Percentiles rank a stretch among this genome's conserved stretches.
Conservation (phyloP, 257 asterid genomes). For the Apocynum venetum region DNA sequence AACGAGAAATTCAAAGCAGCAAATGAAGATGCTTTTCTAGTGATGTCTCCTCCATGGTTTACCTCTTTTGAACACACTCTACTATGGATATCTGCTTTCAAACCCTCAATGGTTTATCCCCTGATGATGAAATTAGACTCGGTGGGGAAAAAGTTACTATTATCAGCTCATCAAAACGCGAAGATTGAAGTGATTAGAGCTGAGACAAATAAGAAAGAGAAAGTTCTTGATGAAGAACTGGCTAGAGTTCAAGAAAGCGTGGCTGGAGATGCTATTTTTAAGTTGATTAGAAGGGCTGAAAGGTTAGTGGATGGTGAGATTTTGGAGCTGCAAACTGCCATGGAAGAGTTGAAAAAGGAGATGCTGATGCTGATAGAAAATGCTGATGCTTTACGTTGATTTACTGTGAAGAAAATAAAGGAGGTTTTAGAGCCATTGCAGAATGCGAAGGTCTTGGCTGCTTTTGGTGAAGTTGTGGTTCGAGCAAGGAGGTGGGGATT, state of each 20-base stretch:
- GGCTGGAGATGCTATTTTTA: constrained; percentile 9
- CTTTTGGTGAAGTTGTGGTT: constrained; percentile 18
- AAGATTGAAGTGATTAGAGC: constrained; percentile 9
- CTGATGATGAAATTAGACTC: background rate
- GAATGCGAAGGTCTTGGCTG: constrained; percentile 19
- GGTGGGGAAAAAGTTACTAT: background rate
- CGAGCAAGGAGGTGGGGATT: constrained; percentile 35
- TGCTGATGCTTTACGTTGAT: constrained; percentile 24
- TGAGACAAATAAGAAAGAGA: constrained; percentile 11
- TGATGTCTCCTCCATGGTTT: constrained; percentile 32
- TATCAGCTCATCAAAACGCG: constrained; percentile 12
- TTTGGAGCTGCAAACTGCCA: background rate
- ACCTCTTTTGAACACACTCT: constrained; percentile 21
- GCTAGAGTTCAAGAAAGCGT: constrained; percentile 30
- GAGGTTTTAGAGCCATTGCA: constrained; percentile 24
- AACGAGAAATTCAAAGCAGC: constrained; percentile 12
- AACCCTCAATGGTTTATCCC: constrained; percentile 21
- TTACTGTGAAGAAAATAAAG: constrained; percentile 13
- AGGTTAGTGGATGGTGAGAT: constrained; percentile 13
- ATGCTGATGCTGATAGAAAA: constrained; percentile 9
- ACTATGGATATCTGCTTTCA: constrained; percentile 29
- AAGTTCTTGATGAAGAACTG: constrained; percentile 17
- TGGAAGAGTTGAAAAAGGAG: constrained; percentile 15
- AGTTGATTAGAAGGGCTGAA: constrained; percentile 7
- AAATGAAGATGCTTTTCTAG: constrained; percentile 10